phyloP scores from a whole-genome alignment of 2,329 filamentous ascomycete genomes.

The Epichloe elymi region DNA sequence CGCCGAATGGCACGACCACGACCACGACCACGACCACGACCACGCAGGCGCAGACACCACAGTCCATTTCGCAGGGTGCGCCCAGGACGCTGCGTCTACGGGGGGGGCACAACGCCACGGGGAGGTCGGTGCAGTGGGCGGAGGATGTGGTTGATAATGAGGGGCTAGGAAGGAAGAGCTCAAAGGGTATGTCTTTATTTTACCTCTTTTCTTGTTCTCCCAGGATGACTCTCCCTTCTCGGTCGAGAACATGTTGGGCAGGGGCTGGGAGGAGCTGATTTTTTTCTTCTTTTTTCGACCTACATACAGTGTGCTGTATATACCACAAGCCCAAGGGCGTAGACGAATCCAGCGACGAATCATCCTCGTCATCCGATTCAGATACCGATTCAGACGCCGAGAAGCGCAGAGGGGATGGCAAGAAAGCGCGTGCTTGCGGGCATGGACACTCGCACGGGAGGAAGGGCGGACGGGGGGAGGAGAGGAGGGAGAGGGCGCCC shows the following conservation, averaged over 20 bases:
- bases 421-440: not conserved
- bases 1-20: slow-evolving; percentile 6
- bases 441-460: not conserved
- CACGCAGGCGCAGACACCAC: slow-evolving; percentile 11
- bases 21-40: slow-evolving; percentile 2
- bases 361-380: slow-evolving; percentile 30
- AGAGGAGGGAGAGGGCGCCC: slow-evolving; percentile 33
- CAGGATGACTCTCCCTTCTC: too few species aligned
- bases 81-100: slow-evolving; percentile 36
- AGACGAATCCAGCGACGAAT: slow-evolving; percentile 68
- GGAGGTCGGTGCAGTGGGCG: slow-evolving; percentile 74
- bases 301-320: slow-evolving; percentile 79
- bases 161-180: slow-evolving; percentile 82
- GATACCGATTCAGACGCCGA: slow-evolving; percentile 1
- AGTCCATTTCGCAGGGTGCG: slow-evolving; percentile 17
- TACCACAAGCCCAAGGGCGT: slow-evolving; percentile 77
- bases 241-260: too few species aligned
- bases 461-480: slow-evolving; percentile 11
- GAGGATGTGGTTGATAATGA: slow-evolving; percentile 93
- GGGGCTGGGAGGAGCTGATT: not conserved
- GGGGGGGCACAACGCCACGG: slow-evolving; percentile 30
- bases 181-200: slow-evolving; percentile 53
- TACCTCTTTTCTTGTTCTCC: not conserved
- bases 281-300: not conserved
- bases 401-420: slow-evolving; percentile 13